These are phyloP conservation scores for Epichloe gansuensis DNA, from an alignment of 2,329 filamentous ascomycete genomes.

Conservation along the genomic window DNA sequence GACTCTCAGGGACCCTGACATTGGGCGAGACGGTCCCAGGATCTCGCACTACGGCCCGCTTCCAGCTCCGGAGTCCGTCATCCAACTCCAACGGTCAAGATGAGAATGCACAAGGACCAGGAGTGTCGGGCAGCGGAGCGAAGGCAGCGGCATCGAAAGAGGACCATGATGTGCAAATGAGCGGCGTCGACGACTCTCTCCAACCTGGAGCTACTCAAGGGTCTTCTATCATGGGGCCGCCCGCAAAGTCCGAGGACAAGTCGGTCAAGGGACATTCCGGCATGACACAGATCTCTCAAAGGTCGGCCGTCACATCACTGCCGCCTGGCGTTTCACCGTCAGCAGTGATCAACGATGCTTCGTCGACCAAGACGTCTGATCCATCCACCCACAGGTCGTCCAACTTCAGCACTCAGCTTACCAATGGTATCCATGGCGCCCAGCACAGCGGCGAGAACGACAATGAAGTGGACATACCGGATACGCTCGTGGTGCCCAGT, in stretches of 20 bases:
- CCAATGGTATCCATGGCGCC: constrained; percentile 49
- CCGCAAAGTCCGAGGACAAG: constrained; percentile 26
- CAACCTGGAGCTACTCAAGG: constrained; percentile 32
- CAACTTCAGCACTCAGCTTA: constrained; percentile 58
- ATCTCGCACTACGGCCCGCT: constrained; percentile 35
- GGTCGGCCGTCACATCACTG: constrained; percentile 46
- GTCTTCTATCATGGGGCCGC: constrained; percentile 36
- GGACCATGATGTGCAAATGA: constrained; percentile 50
- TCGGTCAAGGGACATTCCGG: constrained; percentile 27
- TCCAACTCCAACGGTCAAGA: constrained; percentile 52
- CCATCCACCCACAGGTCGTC: constrained; percentile 52
- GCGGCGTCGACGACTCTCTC: constrained; percentile 36
- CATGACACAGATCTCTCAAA: constrained; percentile 51
- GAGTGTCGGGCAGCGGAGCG: constrained; percentile 41
- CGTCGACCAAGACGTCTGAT: constrained; percentile 82
- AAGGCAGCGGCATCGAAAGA: constrained; percentile 7
- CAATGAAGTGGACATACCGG: constrained; percentile 34
- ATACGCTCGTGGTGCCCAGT: constrained; percentile 37
- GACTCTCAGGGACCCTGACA: constrained; percentile 45
- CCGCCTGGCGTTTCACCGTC: constrained; percentile 47
- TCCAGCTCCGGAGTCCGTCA: constrained; percentile 45
- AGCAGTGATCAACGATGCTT: constrained; percentile 67
- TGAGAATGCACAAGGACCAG: constrained; percentile 7
- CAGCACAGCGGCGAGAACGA: constrained; percentile 22
- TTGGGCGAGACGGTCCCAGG: constrained; percentile 55